Conservation (phyloP, 306 rosid species). For the Begonia peltatifolia region DNA sequence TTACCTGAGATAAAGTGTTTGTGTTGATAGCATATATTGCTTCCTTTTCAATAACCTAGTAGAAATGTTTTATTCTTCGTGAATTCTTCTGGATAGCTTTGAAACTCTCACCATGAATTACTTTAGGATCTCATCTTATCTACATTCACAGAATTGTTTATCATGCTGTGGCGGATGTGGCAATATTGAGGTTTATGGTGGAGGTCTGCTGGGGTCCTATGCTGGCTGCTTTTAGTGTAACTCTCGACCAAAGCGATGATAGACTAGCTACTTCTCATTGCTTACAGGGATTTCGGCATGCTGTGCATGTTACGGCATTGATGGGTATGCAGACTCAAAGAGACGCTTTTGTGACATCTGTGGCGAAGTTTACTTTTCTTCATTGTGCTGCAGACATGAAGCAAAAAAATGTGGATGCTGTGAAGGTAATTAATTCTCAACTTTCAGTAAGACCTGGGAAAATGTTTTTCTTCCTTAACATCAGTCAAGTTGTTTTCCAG, state of each 20-base stretch:
- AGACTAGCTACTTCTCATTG: conserved; percentile 82
- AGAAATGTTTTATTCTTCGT: too few species aligned
- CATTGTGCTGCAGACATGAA: conserved; percentile 98
- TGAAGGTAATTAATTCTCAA: conserved; percentile 49
- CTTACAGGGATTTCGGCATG: conserved; percentile 80
- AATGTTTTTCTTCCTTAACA: too few species aligned
- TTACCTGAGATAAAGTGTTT: too few species aligned
- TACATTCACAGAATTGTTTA: conserved; percentile 64
- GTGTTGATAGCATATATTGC: too few species aligned
- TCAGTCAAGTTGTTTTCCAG: too few species aligned
- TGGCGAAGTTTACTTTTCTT: conserved; percentile 92
- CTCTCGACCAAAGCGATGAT: conserved; percentile 97
- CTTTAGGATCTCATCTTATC: conserved; percentile 10
- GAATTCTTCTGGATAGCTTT: too few species aligned
- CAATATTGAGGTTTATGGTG: conserved; percentile 95
- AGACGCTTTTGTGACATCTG: conserved; percentile 95
- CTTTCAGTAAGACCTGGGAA: too few species aligned
- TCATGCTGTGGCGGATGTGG: conserved; percentile 16
- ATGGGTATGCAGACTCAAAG: conserved; percentile 99
- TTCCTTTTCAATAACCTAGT: too few species aligned
- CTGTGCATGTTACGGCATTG: conserved; percentile 88
- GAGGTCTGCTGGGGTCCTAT: conserved; percentile 99
- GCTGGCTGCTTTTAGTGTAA: conserved; percentile 97
- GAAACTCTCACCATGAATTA: too few species aligned
- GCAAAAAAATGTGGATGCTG: conserved; percentile 98